Base-by-base conservation (phyloP, 225 moss, liverwort and hornwort species). In the Straminergon stramineum region DNA sequence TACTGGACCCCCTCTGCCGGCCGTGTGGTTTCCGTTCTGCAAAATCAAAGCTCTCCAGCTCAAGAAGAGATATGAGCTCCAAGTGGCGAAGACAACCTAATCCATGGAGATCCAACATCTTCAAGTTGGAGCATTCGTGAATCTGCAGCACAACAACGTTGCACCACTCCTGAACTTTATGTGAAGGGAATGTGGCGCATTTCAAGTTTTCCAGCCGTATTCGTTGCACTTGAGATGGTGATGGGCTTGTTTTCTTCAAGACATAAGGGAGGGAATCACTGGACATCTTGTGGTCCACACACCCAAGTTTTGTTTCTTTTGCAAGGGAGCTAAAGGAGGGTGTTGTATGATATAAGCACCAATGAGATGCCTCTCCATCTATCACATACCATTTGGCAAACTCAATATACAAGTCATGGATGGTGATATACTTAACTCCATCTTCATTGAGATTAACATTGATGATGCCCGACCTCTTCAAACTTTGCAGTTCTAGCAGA, bases 381-480 rank as follows among this genome's bases (percentile, higher is more conserved):
- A 39, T 70, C 41, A 86, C 55, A 1, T 85, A 80, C 89, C 89
- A 89, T 69, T 79, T 51, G 60, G 85, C 85, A 53, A 90, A 90
- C 43, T 90, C 86, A 81, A 51, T 64, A 28, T 86, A 90, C 26
- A 86, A 26, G 43, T 86, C 86, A 6, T 81, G 65, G 34, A 86
- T 55, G 62, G 55, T 81, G 28, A 81, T n/a, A 22, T 15, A 34
- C 11, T 34, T 21, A 9, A 17, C 35, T 60, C 6, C 48, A 48
- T 15, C 11, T 20, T 31, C 80, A 73, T 34, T 17, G 85, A 52
- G 27, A 53, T 2, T 34, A 34, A 81, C 17, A 73, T 17, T 73
- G 86, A 90, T 86, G 43, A 90, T 90, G 64, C 86, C 56, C 2
- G 39, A 86, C 35, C 55, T 90, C 70, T 81, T 86, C 43, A 90